Evolutionary conservation across 1,284 basidiomycete genomes (phyloP).

Genomic region (Phlebopus sp.): DNA sequence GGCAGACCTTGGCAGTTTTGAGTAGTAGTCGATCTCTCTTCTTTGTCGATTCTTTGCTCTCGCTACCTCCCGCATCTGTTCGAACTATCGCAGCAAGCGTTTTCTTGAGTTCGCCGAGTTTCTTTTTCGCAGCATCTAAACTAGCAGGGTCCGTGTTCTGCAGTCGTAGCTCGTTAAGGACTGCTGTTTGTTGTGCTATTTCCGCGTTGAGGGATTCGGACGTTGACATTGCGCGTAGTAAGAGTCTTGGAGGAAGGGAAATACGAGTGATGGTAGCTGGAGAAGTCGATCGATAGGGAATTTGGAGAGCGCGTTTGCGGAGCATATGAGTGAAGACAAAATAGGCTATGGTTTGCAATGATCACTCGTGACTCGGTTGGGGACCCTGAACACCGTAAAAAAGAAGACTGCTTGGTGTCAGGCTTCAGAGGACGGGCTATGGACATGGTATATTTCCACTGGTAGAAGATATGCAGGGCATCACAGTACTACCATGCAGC

Average conservation of each 20-base stretch:
- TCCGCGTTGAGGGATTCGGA: conserved; percentile 43
- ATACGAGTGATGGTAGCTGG: conserved; percentile 5
- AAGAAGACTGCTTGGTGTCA: too few relatives aligned
- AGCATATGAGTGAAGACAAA: conserved; percentile 16
- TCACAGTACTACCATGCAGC: too few relatives aligned
- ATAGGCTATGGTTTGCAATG: conserved; percentile 1
- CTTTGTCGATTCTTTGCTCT: conserved; percentile 42
- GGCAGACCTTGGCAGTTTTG: conserved; percentile 77
- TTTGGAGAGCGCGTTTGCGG: conserved; percentile 16
- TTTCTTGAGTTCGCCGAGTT: conserved; percentile 67
- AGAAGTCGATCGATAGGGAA: conserved; percentile 30
- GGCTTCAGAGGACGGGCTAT: too few relatives aligned
- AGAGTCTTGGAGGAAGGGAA: conserved; percentile 3
- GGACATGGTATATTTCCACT: too few relatives aligned
- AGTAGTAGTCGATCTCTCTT: conserved; percentile 67
- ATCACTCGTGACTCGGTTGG: conserved; percentile 17
- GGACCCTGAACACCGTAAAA: conserved; percentile 25
- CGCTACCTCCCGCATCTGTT: conserved; percentile 29
- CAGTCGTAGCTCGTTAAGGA: conserved; percentile 59
- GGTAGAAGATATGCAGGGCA: too few relatives aligned
- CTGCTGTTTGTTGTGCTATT: conserved; percentile 50
- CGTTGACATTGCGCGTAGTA: conserved; percentile 32
- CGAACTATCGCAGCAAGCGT: conserved; percentile 43
- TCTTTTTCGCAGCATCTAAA: conserved; percentile 66
- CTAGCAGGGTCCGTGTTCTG: conserved; percentile 47